Conservation (phyloP, 352 stramenopile species). For the Phytophthora pseudosyringae region DNA sequence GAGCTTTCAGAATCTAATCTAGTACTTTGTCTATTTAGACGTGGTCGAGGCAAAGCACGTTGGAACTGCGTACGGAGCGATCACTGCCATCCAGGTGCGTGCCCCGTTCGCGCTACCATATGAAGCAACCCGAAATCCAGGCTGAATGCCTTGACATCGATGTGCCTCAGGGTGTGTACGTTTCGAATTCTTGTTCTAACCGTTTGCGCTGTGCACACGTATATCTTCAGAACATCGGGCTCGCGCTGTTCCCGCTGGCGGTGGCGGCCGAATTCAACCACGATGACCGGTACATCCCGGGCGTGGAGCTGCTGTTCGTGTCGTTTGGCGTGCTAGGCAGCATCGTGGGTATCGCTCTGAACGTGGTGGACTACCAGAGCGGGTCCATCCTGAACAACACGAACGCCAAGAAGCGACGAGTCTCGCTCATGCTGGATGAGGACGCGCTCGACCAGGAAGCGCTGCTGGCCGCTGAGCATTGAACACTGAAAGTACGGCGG, state of each 20-base stretch:
- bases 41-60: slow-evolving; percentile 89
- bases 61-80: slow-evolving; percentile 93
- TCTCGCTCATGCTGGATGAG: slow-evolving; percentile 63
- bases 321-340: slow-evolving; percentile 77
- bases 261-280: slow-evolving; percentile 81
- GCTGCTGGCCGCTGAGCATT: slow-evolving; percentile 66
- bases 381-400: slow-evolving; percentile 77
- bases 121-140: too few relatives aligned
- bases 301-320: slow-evolving; percentile 85
- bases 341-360: slow-evolving; percentile 73
- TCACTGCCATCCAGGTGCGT: slow-evolving; percentile 92
- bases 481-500: neutral
- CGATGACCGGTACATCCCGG: slow-evolving; percentile 77
- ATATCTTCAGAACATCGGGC: slow-evolving; percentile 73
- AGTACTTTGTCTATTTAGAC: slow-evolving; percentile 41
- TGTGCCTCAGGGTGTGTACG: too few relatives aligned
- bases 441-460: slow-evolving; percentile 61
- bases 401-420: slow-evolving; percentile 44
- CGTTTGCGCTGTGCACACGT: slow-evolving; percentile 10
- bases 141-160: too few relatives aligned
- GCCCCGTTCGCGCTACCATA: neutral
- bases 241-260: slow-evolving; percentile 77
- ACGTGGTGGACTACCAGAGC: slow-evolving; percentile 81
- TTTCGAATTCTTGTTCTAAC: slow-evolving; percentile 2
- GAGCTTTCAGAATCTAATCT: slow-evolving; percentile 5